Conservation (phyloP, 768 basidiomycete genomes). For the Tulasnella calospora region DNA sequence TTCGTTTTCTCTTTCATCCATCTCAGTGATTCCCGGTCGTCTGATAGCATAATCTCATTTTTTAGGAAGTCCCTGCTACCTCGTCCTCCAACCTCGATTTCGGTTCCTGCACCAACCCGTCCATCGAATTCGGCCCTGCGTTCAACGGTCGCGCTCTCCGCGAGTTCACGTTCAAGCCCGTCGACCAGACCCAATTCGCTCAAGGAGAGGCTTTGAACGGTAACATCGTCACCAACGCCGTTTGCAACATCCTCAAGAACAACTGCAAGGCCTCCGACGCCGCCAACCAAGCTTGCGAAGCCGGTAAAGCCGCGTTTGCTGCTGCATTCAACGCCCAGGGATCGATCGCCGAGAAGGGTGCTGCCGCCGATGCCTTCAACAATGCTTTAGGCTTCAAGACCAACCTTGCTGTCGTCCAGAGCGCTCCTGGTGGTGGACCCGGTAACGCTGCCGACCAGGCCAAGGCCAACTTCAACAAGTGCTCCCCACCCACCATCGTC, state of each 20-base stretch:
- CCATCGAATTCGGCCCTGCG: conserved; percentile 17
- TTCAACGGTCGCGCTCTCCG: conserved; percentile 10
- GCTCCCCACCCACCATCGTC: conserved; percentile 18
- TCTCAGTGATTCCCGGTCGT: neutral
- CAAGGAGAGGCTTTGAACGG: conserved; percentile 9
- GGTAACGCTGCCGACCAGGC: conserved; percentile 3
- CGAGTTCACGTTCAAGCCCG: conserved; percentile 18
- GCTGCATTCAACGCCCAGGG: neutral
- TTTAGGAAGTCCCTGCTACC: neutral
- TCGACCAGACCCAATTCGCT: conserved; percentile 14
- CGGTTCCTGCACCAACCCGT: conserved; percentile 20
- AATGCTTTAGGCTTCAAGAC: neutral
- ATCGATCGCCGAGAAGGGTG: neutral
- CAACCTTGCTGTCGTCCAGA: conserved; percentile 10
- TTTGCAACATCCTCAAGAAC: conserved; percentile 14
- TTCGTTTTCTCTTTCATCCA: neutral
- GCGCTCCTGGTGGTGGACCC: conserved; percentile 16
- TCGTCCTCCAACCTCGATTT: neutral
- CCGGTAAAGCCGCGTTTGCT: conserved; percentile 2
- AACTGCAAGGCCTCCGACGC: conserved; percentile 11
- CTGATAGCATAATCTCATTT: neutral
- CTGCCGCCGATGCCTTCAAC: conserved; percentile 10
- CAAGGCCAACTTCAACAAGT: conserved; percentile 15
- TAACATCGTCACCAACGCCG: conserved; percentile 13
- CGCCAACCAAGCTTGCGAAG: neutral